Evolutionary conservation across 1,139 yeast species (phyloP), one percentile per base, ranked within the genome.

Genomic region (Candida anutae): DNA sequence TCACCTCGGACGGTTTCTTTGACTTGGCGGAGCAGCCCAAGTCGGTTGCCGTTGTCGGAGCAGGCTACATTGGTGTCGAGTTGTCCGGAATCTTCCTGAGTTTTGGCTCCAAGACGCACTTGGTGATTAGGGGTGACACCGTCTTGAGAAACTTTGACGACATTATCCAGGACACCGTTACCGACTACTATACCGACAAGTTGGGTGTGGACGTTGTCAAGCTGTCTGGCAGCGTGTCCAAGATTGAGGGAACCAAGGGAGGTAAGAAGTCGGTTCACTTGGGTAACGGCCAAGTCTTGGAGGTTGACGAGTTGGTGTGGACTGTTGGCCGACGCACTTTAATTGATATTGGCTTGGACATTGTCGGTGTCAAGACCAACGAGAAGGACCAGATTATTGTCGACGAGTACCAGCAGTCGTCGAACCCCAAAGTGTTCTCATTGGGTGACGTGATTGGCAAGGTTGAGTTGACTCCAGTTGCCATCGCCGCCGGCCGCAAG

Each of bases 401-500:
- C 23, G 94, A 93, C 51, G 95, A 85, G 57, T 88, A 62, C 58
- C 98, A 93, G 65, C 74, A 75, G 49, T 80, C 96, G 8, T 64
- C 74, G 30, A 73, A 81, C 36, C 66, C 76, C 30, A 73, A 77
- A 55, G 69, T 90, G 38, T 85, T 69, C 52, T 79, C 98, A 2
- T 66, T 90, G 29, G 99, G 99, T 48, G 99, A 90, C 54, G 94
- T 87, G 35, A 79, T 81, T 23, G 95, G 95, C 37, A 78, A 79
- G 33, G 81, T 82, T 28, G 97, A 90, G 61, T 72, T 90, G 48
- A 90, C 99, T 5, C 99, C 99, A 5, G 97, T 87, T 26, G 98
- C 98, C 26, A 90, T 90, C 63, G 97, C 98, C 22, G 93, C 98
- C 5, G 99, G 99, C 34, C 79, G 99, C 58, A 83, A 76, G 55